Conservation (phyloP, 2,329 filamentous ascomycete genomes). For the Colletotrichum simmondsii region DNA sequence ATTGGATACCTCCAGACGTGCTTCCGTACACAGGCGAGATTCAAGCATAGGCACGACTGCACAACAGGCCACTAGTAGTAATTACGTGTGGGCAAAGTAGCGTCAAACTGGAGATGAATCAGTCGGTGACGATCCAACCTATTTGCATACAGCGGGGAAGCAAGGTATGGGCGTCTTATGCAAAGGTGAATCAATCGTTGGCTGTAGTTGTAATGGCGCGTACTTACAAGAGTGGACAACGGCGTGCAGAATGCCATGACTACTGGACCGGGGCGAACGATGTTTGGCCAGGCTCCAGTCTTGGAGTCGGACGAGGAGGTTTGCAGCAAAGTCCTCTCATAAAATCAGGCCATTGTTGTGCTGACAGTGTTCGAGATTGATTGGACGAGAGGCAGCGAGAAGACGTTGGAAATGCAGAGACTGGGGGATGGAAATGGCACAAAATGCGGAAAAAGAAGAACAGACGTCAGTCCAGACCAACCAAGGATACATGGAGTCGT, state of each 20-base stretch:
- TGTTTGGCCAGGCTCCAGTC: not conserved
- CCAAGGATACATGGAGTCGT: too few species aligned
- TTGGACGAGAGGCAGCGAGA: not conserved
- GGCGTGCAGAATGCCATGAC: not conserved
- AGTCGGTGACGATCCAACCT: not conserved
- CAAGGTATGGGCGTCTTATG: not conserved
- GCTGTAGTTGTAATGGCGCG: not conserved
- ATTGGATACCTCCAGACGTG: not conserved
- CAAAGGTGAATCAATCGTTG: not conserved
- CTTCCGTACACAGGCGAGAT: not conserved
- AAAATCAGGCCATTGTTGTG: constrained; percentile 2
- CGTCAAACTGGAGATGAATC: not conserved
- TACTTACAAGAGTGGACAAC: not conserved
- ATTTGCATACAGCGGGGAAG: not conserved
- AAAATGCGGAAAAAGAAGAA: not conserved
- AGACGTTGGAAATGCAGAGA: not conserved
- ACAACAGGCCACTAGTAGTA: not conserved
- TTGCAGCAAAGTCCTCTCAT: not conserved
- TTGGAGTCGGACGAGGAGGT: not conserved
- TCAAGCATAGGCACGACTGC: not conserved
- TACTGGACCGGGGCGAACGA: not conserved
- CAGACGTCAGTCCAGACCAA: not conserved
- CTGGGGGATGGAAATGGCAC: not conserved
- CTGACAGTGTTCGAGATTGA: not conserved
- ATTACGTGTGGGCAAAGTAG: not conserved